Base-by-base conservation (phyloP, 1,284 basidiomycete genomes). In the Ustilago sp. region DNA sequence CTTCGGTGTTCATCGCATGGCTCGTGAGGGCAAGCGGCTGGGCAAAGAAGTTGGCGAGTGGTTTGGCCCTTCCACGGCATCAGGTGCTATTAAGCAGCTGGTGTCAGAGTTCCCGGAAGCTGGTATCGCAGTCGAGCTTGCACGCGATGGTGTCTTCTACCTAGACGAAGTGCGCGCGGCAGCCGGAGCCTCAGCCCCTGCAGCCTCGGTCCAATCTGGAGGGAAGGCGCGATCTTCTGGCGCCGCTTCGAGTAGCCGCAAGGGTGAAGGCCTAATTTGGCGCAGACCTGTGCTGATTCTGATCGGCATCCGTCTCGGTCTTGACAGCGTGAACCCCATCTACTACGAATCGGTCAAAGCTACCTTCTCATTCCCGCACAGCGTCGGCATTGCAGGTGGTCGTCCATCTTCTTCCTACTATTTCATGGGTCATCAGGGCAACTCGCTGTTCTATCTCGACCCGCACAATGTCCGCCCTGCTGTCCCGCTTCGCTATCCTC, bases 1-100 rank as follows among this genome's bases (percentile, higher is more conserved):
- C 0, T 99, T 98, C 86, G 94, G 93, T 74, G 94, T 99, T 1
- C 96, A 99, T 87, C 91, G 94, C 48, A 97, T 99, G 92, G 95
- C 95, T 0, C 88, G 94, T 17, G 93, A 95, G 11, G 96, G 96
- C 3, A 96, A 97, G 85, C 92, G 95, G 75, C 89, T 98, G 1
- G 96, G 96, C 13, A 98, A 94, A 78, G 94, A 95, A 78, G 93
- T 98, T 0, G 96, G 96, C 2, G 93, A 95, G 86, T 98, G 96
- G 96, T 98, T 98, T 83, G 96, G 96, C 0, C 96, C 96, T 0
- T 96, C 94, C 84, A 96, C 94, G 0, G 96, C 96, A 35, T 94
- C 95, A 7, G 95, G 95, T 39, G 95, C 94, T 15, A 93, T 98
- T 88, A 94, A 93, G 92, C 68, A 79, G 61, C 74, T 85, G 0